These are phyloP conservation scores for Pecoramyces ruminantium DNA, from an alignment of 192 early-diverging fungal species.

Conservation along the genomic window DNA sequence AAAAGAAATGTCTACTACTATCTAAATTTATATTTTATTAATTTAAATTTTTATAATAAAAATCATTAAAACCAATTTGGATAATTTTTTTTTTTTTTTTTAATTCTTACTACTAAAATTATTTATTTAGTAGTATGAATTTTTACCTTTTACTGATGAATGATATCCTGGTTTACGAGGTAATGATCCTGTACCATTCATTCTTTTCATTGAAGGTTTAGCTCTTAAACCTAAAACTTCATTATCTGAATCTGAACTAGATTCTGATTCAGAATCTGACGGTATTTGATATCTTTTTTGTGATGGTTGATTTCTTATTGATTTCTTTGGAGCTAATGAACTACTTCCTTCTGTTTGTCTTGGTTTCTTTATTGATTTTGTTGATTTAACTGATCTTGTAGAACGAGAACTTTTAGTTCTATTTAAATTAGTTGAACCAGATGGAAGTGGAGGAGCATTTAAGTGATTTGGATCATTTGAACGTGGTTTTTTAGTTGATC, in stretches of 20 bases:
- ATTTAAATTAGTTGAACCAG: neutral
- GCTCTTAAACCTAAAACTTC: neutral
- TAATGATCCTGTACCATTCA: neutral
- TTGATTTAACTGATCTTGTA: neutral
- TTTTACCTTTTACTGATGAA: neutral
- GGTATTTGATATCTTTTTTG: neutral
- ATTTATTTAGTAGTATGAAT: neutral
- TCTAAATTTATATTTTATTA: too few species aligned
- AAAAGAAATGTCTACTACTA: too few species aligned
- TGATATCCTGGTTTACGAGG: neutral
- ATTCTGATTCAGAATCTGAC: neutral
- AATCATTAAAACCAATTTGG: too few species aligned
- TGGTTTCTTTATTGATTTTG: neutral
- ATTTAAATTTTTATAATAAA: too few species aligned
- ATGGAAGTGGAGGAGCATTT: neutral
- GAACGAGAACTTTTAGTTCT: neutral
- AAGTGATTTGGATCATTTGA: neutral
- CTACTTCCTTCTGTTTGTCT: neutral
- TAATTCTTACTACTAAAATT: too few species aligned
- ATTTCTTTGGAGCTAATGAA: neutral
- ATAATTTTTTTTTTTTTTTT: too few species aligned
- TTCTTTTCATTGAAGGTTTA: neutral
- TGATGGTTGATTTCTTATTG: neutral
- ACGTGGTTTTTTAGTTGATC: neutral
- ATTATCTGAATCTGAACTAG: neutral